Percentiles rank a stretch among this genome's conserved stretches.
phyloP scores from a whole-genome alignment of 2,329 filamentous ascomycete genomes.

The Aspergillus neotritici region DNA sequence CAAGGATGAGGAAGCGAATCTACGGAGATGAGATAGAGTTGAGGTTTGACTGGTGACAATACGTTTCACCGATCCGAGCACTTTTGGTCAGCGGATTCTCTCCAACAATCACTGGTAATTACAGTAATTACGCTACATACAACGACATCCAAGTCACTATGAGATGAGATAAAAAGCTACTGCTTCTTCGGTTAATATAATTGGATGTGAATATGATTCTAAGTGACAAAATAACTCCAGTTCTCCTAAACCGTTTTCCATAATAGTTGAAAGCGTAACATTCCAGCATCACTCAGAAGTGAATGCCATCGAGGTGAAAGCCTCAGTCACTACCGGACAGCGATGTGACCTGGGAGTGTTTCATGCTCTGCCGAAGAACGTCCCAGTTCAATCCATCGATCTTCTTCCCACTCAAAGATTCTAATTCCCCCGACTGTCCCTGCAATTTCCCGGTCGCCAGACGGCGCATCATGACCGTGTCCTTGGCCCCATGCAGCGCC shows the following conservation, averaged over 20 bases:
- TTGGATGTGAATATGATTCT: conserved; percentile 8
- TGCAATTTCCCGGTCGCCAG: conserved; percentile 58
- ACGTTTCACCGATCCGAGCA: conserved; percentile 8
- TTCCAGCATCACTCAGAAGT: not conserved
- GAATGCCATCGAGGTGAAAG: conserved; percentile 8
- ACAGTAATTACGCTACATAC: not conserved
- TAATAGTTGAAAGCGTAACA: conserved; percentile 3
- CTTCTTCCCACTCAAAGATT: conserved; percentile 40
- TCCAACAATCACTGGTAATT: not conserved
- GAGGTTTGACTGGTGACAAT: conserved; percentile 12
- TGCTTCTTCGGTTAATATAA: too few species aligned
- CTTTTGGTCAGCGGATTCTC: not conserved
- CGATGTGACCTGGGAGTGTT: conserved; percentile 16
- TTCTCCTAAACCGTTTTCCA: conserved; percentile 13
- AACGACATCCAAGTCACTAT: too few species aligned
- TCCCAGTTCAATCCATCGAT: conserved; percentile 51
- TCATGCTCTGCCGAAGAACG: conserved; percentile 35
- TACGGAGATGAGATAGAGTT: not conserved
- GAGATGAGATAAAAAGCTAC: too few species aligned
- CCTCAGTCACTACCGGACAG: conserved; percentile 7
- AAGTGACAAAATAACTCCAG: conserved; percentile 14
- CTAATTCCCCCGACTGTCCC: conserved; percentile 28
- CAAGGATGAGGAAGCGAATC: not conserved
- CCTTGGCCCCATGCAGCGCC: conserved; percentile 59
- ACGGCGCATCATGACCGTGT: conserved; percentile 67